These are phyloP conservation scores for Tetrahymena elliotti DNA, from an alignment of 73 alveolate species.

Conservation along the genomic window DNA sequence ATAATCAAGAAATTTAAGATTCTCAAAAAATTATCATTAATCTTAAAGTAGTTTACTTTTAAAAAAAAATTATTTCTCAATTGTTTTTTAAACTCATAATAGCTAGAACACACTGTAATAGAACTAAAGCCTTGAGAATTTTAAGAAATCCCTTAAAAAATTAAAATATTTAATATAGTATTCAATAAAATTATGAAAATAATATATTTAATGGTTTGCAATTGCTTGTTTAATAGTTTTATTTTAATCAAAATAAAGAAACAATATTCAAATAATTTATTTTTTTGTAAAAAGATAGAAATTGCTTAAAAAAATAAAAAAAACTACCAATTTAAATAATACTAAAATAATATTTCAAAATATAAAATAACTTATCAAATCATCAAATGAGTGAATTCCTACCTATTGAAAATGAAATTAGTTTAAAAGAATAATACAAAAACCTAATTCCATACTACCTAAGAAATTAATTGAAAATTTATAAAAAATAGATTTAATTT, in stretches of 20 bases:
- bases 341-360: too few relatives aligned
- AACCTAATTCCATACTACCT: background rate
- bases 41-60: background rate
- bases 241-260: too few relatives aligned
- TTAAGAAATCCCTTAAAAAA: background rate
- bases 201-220: too few relatives aligned
- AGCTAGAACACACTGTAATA: background rate
- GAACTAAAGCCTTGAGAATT: background rate
- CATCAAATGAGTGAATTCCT: background rate
- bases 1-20: background rate
- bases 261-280: too few relatives aligned
- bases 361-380: too few relatives aligned
- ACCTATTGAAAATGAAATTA: background rate
- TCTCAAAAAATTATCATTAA: background rate
- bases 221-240: too few relatives aligned
- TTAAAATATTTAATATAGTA: background rate
- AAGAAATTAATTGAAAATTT: too few relatives aligned
- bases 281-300: too few relatives aligned
- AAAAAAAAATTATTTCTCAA: background rate
- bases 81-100: background rate
- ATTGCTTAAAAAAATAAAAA: too few relatives aligned
- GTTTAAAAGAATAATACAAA: background rate
- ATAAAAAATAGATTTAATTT: too few relatives aligned
- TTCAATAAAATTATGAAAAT: background rate
- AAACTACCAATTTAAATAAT: too few relatives aligned